Conservation (phyloP, 2,329 filamentous ascomycete genomes). For the Thermoascus crustaceus region DNA sequence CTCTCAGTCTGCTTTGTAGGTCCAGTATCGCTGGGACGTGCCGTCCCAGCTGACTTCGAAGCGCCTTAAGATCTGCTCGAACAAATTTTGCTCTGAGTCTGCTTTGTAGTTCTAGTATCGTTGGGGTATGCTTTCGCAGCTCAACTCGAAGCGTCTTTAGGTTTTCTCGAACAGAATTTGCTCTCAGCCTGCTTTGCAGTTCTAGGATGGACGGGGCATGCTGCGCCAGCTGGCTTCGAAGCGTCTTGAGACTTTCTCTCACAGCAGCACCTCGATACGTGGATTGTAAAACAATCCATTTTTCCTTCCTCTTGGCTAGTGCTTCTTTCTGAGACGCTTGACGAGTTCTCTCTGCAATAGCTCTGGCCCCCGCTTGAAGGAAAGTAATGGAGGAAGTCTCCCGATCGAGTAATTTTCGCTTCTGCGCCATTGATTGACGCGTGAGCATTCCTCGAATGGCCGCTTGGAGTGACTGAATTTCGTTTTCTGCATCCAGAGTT, state of each 20-base stretch:
- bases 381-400: slow-evolving; percentile 21
- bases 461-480: slow-evolving; percentile 53
- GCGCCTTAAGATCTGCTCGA: slow-evolving; percentile 22
- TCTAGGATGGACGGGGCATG: slow-evolving; percentile 20
- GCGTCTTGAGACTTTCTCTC: slow-evolving; percentile 18
- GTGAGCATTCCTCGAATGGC: slow-evolving; percentile 51
- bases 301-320: slow-evolving; percentile 32
- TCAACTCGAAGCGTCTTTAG: slow-evolving; percentile 3
- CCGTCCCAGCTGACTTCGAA: slow-evolving; percentile 34
- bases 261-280: slow-evolving; percentile 33
- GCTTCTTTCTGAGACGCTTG: slow-evolving; percentile 33
- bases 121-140: slow-evolving; percentile 5
- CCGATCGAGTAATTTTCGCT: slow-evolving; percentile 17
- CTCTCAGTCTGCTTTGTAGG: no score
- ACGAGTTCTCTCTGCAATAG: slow-evolving; percentile 29
- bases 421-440: slow-evolving; percentile 20
- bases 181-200: slow-evolving; percentile 29
- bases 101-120: slow-evolving; percentile 13
- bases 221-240: slow-evolving; percentile 21
- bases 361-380: slow-evolving; percentile 30
- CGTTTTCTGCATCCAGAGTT: slow-evolving; percentile 55
- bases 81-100: slow-evolving; percentile 19
- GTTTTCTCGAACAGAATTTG: slow-evolving; percentile 22
- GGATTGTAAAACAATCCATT: slow-evolving; percentile 40
- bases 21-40: slow-evolving; percentile 38